Conservation (phyloP, 345 rosid species). For the Ceriops decandra region DNA sequence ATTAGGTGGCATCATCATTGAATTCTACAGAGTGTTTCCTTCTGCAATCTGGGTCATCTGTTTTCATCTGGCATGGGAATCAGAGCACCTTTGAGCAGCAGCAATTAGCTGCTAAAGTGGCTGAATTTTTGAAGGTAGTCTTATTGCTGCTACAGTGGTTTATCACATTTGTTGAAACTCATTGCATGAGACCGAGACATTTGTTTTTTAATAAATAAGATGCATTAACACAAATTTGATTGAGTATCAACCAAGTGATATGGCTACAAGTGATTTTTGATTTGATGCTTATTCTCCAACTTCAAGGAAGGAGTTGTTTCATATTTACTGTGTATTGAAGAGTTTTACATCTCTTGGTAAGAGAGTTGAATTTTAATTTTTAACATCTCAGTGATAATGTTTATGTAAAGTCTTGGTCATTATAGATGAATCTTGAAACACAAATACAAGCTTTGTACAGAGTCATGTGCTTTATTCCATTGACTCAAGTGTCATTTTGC, state of each 20-base stretch:
- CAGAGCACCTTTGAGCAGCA: conserved; percentile 91
- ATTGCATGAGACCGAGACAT: background rate
- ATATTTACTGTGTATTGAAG: background rate
- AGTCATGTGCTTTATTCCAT: conserved; percentile 13
- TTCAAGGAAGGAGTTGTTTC: background rate
- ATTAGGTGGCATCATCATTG: conserved; percentile 78
- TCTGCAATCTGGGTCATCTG: conserved; percentile 89
- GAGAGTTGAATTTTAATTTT: background rate
- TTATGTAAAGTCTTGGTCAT: background rate
- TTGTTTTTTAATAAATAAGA: background rate
- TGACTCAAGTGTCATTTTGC: conserved; percentile 15
- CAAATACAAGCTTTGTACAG: conserved; percentile 9
- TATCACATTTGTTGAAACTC: background rate
- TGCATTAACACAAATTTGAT: background rate
- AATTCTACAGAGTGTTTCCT: conserved; percentile 84
- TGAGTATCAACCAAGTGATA: background rate
- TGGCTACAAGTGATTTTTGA: background rate
- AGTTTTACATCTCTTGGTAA: background rate
- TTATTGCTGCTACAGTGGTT: background rate
- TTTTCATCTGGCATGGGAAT: conserved; percentile 93
- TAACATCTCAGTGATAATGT: background rate
- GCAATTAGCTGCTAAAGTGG: conserved; percentile 75
- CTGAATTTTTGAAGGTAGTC: conserved; percentile 84
- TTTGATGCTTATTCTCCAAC: background rate
- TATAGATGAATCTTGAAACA: background rate